Evolutionary conservation across 1,284 basidiomycete genomes (phyloP), one percentile per base, ranked within the genome.

Genomic region (Phlebopus sp.): DNA sequence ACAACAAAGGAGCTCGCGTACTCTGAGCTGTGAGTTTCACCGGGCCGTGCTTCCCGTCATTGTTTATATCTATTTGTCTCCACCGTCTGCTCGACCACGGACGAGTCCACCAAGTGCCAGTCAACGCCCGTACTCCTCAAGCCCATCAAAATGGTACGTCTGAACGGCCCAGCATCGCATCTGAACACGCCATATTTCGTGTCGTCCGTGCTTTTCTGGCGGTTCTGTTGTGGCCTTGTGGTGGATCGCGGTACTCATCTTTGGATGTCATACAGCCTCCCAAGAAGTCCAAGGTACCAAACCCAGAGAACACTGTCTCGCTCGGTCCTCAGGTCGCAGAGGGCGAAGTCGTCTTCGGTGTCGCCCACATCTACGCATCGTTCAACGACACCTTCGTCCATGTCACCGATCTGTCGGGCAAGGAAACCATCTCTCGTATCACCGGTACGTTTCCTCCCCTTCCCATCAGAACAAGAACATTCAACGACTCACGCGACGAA

Each of bases 331-430:
- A 96, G 69, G 90, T 95, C 63, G 86, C 88, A 56, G 94, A 97
- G 69, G 93, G 94, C 68, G 93, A 97, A 75, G 85, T 90, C 64
- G 92, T 95, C 44, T 96, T 94, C 67, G 94, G 94, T 60, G 93
- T 97, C 58, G 94, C 94, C 9, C 93, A 95, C 80, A 96, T 97
- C 76, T 97, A 90, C 63, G 94, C 93, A 42, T 93, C 90, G 40
- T 99, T 99, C 86, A 99, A 99, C 78, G 96, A 99, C 72, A 99
- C 97, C 58, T 99, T 99, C 74, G 96, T 99, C 60, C 97, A 99
- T 72, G 81, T 99, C 64, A 99, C 96, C 71, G 97, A 99, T 90
- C 79, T 98, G 54, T 94, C 95, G 37, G 97, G 96, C 67, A 95
- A 92, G 80, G 96, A 99, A 81, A 99, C 96, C 68, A 92, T 99